These are phyloP conservation scores for Suillus decipiens DNA, from an alignment of 768 basidiomycete species.

Conservation along the genomic window DNA sequence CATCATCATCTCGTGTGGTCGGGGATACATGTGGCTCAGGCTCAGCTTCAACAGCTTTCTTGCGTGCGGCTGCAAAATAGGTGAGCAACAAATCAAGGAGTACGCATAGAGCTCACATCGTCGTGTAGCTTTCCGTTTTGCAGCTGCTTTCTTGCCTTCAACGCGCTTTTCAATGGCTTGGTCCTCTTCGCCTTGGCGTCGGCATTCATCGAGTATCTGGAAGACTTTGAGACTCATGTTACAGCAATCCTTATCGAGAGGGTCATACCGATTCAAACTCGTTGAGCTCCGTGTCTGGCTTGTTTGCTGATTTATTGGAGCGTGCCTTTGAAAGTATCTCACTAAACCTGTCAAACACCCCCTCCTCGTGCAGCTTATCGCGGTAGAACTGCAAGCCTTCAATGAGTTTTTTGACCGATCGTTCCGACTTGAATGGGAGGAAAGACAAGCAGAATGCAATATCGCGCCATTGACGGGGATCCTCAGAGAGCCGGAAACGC, in stretches of 20 bases:
- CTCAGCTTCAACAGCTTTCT: slow-evolving; percentile 28
- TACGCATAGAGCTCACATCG: slow-evolving; percentile 36
- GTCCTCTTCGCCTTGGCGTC: slow-evolving; percentile 86
- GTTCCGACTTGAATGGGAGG: slow-evolving; percentile 95
- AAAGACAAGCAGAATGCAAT: slow-evolving; percentile 94
- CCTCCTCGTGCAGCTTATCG: slow-evolving; percentile 91
- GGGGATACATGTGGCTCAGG: slow-evolving; percentile 10
- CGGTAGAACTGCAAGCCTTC: slow-evolving; percentile 92
- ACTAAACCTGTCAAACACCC: slow-evolving; percentile 77
- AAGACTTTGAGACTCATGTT: background rate
- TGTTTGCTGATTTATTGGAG: slow-evolving; percentile 88
- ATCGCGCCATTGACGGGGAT: slow-evolving; percentile 95
- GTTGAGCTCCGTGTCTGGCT: slow-evolving; percentile 90
- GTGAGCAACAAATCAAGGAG: background rate
- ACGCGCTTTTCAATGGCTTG: slow-evolving; percentile 88
- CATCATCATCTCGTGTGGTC: slow-evolving; percentile 20
- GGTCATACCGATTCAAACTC: slow-evolving; percentile 83
- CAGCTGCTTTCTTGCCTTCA: slow-evolving; percentile 77
- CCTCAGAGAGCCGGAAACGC: slow-evolving; percentile 85
- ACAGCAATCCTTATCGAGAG: background rate
- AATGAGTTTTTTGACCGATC: slow-evolving; percentile 93
- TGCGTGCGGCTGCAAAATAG: slow-evolving; percentile 28
- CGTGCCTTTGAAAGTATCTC: slow-evolving; percentile 95
- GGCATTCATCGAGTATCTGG: slow-evolving; percentile 84
- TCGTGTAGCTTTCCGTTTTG: slow-evolving; percentile 68